Evolutionary conservation across 2,329 filamentous ascomycete genomes (phyloP).

Genomic region (Alternaria triticina): DNA sequence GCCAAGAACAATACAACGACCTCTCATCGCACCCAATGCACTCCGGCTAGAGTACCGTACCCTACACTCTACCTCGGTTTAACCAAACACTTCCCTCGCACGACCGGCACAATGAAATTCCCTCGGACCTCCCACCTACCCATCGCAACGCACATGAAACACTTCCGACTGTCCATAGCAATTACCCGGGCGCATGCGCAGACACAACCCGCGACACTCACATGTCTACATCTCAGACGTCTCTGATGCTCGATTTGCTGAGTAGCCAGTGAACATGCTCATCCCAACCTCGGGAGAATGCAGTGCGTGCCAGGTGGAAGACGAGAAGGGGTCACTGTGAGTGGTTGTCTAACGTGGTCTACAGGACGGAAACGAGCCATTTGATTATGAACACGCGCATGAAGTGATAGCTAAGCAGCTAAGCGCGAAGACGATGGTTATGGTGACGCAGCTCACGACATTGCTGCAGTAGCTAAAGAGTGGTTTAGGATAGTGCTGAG

Average conservation of each 20-base stretch:
- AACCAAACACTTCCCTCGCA: background rate
- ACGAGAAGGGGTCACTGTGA: background rate
- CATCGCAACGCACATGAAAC: background rate
- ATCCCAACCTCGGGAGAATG: background rate
- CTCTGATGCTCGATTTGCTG: background rate
- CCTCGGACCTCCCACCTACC: background rate
- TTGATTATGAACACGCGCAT: background rate
- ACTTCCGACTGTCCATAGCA: background rate
- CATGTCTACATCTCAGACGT: background rate
- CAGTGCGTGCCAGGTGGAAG: background rate
- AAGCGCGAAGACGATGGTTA: constrained; percentile 21
- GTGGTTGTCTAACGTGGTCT: background rate
- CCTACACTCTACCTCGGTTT: background rate
- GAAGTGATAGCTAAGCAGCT: background rate
- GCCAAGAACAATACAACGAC: background rate
- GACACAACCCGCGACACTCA: background rate
- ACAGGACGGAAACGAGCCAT: background rate
- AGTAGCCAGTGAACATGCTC: background rate
- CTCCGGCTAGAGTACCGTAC: background rate
- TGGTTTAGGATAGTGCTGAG: too few relatives aligned
- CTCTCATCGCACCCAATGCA: background rate
- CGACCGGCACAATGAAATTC: background rate
- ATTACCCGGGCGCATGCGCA: background rate
- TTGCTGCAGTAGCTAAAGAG: too few relatives aligned
- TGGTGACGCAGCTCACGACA: too few relatives aligned